phyloP scores from a whole-genome alignment of 805 yeast species.

The Candida hungchunana region DNA sequence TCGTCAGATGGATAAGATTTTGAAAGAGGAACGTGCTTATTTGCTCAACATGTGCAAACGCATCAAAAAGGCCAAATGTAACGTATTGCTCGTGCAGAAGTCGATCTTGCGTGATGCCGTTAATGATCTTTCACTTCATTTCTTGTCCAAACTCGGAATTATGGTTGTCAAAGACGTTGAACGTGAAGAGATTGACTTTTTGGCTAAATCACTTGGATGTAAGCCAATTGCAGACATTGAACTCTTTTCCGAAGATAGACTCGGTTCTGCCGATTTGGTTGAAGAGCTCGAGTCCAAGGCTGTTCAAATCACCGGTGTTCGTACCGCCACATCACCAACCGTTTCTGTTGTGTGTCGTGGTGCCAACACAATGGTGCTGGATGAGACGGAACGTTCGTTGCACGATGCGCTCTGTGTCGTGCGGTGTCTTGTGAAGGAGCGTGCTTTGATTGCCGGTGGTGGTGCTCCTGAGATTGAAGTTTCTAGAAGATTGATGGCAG shows the following conservation, averaged over 20 bases:
- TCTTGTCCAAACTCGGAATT: slow-evolving; percentile 86
- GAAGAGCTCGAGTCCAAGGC: slow-evolving; percentile 73
- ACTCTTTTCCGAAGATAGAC: slow-evolving; percentile 85
- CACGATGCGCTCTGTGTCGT: slow-evolving; percentile 94
- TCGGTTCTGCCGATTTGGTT: slow-evolving; percentile 86
- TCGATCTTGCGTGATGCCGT: slow-evolving; percentile 85
- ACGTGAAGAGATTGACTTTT: slow-evolving; percentile 95
- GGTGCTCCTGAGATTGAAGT: slow-evolving; percentile 98
- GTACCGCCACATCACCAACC: slow-evolving; percentile 69
- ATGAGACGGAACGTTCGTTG: slow-evolving; percentile 94
- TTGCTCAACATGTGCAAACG: slow-evolving; percentile 91
- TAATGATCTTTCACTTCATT: slow-evolving; percentile 90
- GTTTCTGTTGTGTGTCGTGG: slow-evolving; percentile 94
- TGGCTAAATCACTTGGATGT: slow-evolving; percentile 79
- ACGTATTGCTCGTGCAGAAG: slow-evolving; percentile 83
- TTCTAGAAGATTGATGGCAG: slow-evolving; percentile 91
- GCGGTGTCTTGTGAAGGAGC: slow-evolving; percentile 82
- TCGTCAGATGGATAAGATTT: slow-evolving; percentile 97
- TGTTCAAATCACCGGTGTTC: slow-evolving; percentile 82
- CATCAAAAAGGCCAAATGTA: slow-evolving; percentile 95
- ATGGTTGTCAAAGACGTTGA: slow-evolving; percentile 95
- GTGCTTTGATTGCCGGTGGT: slow-evolving; percentile 97
- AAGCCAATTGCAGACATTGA: slow-evolving; percentile 96
- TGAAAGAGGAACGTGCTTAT: slow-evolving; percentile 97
- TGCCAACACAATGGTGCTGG: slow-evolving; percentile 83